Evolutionary conservation across 2,329 filamentous ascomycete genomes (phyloP).

Genomic region (Neonectria neomacrospora): DNA sequence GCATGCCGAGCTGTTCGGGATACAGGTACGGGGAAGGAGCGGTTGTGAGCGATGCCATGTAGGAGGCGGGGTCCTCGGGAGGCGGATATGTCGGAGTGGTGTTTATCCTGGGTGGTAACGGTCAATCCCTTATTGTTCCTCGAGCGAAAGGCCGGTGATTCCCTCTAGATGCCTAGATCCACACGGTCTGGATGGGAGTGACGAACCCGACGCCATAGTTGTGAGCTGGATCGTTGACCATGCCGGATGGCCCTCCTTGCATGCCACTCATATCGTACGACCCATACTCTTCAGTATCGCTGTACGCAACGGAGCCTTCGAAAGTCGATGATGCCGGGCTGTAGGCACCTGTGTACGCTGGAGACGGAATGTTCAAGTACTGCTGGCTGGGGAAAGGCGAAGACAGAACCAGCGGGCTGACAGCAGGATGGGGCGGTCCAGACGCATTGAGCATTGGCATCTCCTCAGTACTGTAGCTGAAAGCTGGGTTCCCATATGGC

Average conservation of each 20-base stretch:
- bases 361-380: constrained; percentile 72
- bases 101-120: constrained; percentile 62
- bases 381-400: constrained; percentile 66
- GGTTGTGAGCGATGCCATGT: constrained; percentile 51
- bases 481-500: constrained; percentile 67
- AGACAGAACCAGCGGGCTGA: constrained; percentile 66
- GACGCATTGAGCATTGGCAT: constrained; percentile 65
- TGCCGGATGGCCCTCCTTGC: constrained; percentile 58
- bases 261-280: constrained; percentile 59
- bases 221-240: constrained; percentile 57
- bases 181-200: constrained; percentile 70
- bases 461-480: constrained; percentile 73
- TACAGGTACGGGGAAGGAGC: constrained; percentile 59
- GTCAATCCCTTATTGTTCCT: constrained; percentile 65
- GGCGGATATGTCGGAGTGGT: constrained; percentile 58
- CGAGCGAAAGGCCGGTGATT: constrained; percentile 53
- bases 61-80: constrained; percentile 54
- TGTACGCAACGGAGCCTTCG: constrained; percentile 71
- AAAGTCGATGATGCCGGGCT: constrained; percentile 72
- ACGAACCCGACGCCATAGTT: constrained; percentile 67
- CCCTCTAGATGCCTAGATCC: constrained; percentile 62
- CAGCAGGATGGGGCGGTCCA: constrained; percentile 56
- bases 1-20: constrained; percentile 56
- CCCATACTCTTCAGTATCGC: constrained; percentile 68
- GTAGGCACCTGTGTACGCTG: constrained; percentile 67